Evolutionary conservation across 805 yeast species (phyloP).

Genomic region (Millerago galiae): DNA sequence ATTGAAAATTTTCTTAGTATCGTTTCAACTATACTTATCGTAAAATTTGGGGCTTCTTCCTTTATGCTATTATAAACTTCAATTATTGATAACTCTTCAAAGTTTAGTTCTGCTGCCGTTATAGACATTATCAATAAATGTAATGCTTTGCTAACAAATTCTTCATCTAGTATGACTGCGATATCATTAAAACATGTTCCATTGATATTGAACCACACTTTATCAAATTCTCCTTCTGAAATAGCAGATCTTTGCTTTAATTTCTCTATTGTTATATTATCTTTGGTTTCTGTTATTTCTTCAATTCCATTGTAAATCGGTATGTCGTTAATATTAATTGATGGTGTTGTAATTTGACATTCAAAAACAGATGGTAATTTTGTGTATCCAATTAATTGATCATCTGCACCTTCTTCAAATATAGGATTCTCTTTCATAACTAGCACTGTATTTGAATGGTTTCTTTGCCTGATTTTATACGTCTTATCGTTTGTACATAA

Average conservation of each 20-base stretch:
- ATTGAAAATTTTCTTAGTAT: slow-evolving; percentile 42
- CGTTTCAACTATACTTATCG: slow-evolving; percentile 40
- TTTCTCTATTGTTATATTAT: slow-evolving; percentile 18
- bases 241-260: slow-evolving; percentile 42
- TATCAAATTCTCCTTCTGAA: slow-evolving; percentile 46
- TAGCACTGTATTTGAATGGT: slow-evolving; percentile 82
- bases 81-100: slow-evolving; percentile 24
- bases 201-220: slow-evolving; percentile 43
- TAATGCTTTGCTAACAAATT: slow-evolving; percentile 28
- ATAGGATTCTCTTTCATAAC: slow-evolving; percentile 31
- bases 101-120: slow-evolving; percentile 29
- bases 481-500: slow-evolving; percentile 55
- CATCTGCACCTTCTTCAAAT: slow-evolving; percentile 20
- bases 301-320: slow-evolving; percentile 34
- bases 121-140: slow-evolving; percentile 33
- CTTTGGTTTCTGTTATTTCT: slow-evolving; percentile 4
- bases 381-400: slow-evolving; percentile 27
- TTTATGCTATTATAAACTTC: slow-evolving; percentile 26
- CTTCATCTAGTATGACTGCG: slow-evolving; percentile 31
- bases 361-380: slow-evolving; percentile 33
- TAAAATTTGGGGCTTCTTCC: slow-evolving; percentile 27
- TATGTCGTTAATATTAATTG: slow-evolving; percentile 25
- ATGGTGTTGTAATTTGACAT: slow-evolving; percentile 26
- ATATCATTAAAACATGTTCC: slow-evolving; percentile 50
- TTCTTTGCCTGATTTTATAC: slow-evolving; percentile 65